Evolutionary conservation across 2,329 filamentous ascomycete species (phyloP), one percentile per base, ranked within the genome.

Genomic region (Trichoderma sp.): DNA sequence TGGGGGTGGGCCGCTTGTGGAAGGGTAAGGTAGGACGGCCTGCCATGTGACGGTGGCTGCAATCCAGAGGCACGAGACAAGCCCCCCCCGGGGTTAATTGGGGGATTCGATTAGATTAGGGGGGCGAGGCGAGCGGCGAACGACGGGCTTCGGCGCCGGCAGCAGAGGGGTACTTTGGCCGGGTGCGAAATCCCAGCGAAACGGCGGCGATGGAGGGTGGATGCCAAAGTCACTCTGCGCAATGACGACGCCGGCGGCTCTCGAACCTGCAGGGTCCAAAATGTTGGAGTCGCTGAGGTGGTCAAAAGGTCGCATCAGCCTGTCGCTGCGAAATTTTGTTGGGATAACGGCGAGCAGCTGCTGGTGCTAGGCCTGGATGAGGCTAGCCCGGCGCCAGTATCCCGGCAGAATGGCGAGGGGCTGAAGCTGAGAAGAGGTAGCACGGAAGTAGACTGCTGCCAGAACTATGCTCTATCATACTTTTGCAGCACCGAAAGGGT

Each of bases 21-120:
- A 62, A 62, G 48, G 59, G 59, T 24, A 24, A 24, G 21, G 21
- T 45, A 45, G 39, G 48, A 58, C 55, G 24, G 34, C 34, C 19
- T 60, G 21, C 57, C 60, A 63, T 63, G 60, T 63, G 60, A 63
- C 52, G 59, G 58, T 44, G 59, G 59, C 59, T 52, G 30, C 50
- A 34, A n/a, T 39, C 34, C 24, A 62, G 48, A 62, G 39, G 47
- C 48, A 62, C 39, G 48, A 52, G 48, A 52, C 59, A 45, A 30
- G 48, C 26, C 48, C 51, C 34, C 34, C 30, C 2, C 7, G 30
- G 1, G 5, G 3, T 39, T 10, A 14, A 39, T 39, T 39, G 34
- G 34, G 34, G 34, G 34, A 30, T 30, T 30, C 26, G 44, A 51
- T 54, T 44, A 54, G 58, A 39, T 45, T 45, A 28, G 39, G 34